Base-by-base conservation (phyloP, 345 rosid genomes). In the Lepidium aucheri region DNA sequence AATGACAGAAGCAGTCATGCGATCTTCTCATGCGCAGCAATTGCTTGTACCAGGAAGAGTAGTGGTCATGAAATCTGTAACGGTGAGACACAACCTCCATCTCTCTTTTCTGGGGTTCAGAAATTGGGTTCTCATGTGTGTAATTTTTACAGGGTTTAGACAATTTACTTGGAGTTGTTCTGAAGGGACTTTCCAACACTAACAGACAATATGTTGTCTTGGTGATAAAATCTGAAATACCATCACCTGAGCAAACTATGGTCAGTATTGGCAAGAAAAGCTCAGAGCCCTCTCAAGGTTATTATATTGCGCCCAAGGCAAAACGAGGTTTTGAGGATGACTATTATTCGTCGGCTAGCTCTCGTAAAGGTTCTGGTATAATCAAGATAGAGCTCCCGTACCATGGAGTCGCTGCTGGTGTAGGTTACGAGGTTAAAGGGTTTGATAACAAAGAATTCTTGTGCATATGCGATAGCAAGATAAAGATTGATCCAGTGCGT, bases 161-260 rank as follows among this genome's bases (percentile, higher is more conserved):
- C 69, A 90, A 86, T 78, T 84, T 88, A 55, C 90, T 93, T 32
- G 99, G 99, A 77, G 95, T 84, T 49, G 81, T 90, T 53, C 71
- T 93, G 72, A 85, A 82, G 84, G 68, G 77, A 67, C 58, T 80
- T 73, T 65, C 87, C 55, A 41, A 51, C 61, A 73, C 58, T 59
- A 69, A 79, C 71, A 86, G 79, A 57, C 95, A 85, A 69, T 80
- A 74, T 72, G 81, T 90, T 32, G 86, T 90, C 39, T 77, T 88
- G 67, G 80, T 90, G 76, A 86, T 93, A 72, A 86, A 79, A 78
- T 89, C 96, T 68, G 83, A 93, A 68, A 68, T 75, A 30, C 82
- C 85, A 65, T 44, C 82, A 64, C 73, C 77, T 20, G 65, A 51
- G 34, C 84, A 77, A 76, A 76, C 42, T 74, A 79, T 80, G 68